These are phyloP conservation scores for Hagleromyces aurorensis DNA, from an alignment of 805 yeast species.

Conservation along the genomic window DNA sequence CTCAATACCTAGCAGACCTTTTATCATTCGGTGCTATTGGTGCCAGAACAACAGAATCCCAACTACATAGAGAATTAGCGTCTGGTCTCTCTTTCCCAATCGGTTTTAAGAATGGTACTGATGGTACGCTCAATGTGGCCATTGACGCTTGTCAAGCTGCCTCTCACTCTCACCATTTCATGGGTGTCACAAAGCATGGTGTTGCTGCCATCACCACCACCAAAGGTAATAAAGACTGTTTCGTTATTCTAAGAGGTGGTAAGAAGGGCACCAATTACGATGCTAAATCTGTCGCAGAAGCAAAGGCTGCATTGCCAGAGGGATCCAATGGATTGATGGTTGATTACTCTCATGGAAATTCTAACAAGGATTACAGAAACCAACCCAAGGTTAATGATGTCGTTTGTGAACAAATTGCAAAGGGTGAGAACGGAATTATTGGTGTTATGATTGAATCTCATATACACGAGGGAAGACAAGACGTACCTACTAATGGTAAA, in stretches of 20 bases:
- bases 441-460: slow-evolving; percentile 96
- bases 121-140: slow-evolving; percentile 88
- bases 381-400: slow-evolving; percentile 86
- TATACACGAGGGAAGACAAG: slow-evolving; percentile 86
- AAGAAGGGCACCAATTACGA: slow-evolving; percentile 90
- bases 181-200: slow-evolving; percentile 97
- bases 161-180: slow-evolving; percentile 84
- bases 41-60: slow-evolving; percentile 98
- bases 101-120: slow-evolving; percentile 98
- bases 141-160: slow-evolving; percentile 93
- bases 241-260: slow-evolving; percentile 94
- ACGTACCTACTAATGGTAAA: slow-evolving; percentile 54
- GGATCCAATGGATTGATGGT: slow-evolving; percentile 62
- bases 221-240: slow-evolving; percentile 90
- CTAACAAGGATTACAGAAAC: slow-evolving; percentile 86
- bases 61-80: slow-evolving; percentile 93
- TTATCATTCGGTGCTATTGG: slow-evolving; percentile 96
- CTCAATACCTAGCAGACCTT: slow-evolving; percentile 88
- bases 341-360: slow-evolving; percentile 97
- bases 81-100: slow-evolving; percentile 98
- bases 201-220: slow-evolving; percentile 94
- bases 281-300: slow-evolving; percentile 63
- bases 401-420: slow-evolving; percentile 73
- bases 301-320: slow-evolving; percentile 52
- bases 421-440: slow-evolving; percentile 72